phyloP scores from a whole-genome alignment of 1,139 yeast genomes.

The Taphrina wiesneri region DNA sequence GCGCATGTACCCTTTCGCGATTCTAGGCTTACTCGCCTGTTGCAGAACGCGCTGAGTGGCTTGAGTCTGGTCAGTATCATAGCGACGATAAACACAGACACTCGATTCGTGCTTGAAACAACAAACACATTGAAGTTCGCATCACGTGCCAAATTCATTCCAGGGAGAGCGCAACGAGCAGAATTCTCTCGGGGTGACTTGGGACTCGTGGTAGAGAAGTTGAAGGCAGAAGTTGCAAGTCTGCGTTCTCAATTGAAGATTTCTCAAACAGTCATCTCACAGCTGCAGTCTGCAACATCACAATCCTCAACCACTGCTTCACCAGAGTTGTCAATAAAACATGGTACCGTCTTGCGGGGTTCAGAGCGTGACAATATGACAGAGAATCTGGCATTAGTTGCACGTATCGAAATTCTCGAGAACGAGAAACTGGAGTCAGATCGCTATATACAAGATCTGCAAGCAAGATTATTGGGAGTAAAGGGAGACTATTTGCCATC shows the following conservation, averaged over 20 bases:
- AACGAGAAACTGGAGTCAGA: neutral
- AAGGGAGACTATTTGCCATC: neutral
- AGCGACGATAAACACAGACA: constrained; percentile 72
- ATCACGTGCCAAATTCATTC: constrained; percentile 67
- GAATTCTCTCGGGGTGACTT: constrained; percentile 16
- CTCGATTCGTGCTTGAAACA: constrained; percentile 69
- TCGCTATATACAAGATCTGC: constrained; percentile 4
- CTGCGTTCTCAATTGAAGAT: constrained; percentile 7
- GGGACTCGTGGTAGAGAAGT: constrained; percentile 11
- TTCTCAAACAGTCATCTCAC: constrained; percentile 4
- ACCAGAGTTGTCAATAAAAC: too few species aligned
- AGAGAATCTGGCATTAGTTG: neutral
- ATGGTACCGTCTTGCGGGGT: neutral
- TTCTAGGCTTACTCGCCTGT: constrained; percentile 78
- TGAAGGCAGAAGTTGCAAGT: constrained; percentile 5
- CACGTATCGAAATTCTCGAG: neutral
- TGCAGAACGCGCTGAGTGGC: constrained; percentile 91
- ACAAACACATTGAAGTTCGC: constrained; percentile 87
- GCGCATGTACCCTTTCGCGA: constrained; percentile 86
- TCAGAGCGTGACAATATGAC: neutral
- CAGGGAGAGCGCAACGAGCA: constrained; percentile 21
- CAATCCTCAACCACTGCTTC: neutral
- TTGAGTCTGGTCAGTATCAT: constrained; percentile 79
- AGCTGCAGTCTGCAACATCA: neutral
- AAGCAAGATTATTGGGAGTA: neutral